Percentiles rank a stretch among this genome's conserved stretches.
phyloP scores from a whole-genome alignment of 495 filamentous ascomycete genomes.

The Podospora conica region DNA sequence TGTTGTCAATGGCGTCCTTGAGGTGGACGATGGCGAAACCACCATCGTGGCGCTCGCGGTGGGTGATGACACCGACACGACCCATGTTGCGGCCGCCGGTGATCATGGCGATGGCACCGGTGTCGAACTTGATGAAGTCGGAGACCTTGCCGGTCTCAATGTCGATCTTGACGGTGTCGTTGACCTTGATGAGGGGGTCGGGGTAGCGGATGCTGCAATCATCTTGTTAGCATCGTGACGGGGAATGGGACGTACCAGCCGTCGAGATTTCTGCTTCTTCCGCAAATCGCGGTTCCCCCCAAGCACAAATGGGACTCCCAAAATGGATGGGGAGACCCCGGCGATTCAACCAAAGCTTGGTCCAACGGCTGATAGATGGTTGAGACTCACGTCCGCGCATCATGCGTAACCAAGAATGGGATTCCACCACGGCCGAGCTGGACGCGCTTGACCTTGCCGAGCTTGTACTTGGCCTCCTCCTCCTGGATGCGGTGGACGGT shows the following conservation, averaged over 20 bases:
- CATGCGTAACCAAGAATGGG: slow-evolving; percentile 99
- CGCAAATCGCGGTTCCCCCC: slow-evolving; percentile 9
- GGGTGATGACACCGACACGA: slow-evolving; percentile 99
- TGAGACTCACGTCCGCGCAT: slow-evolving; percentile 98
- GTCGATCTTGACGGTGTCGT: slow-evolving; percentile 99
- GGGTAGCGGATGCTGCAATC: slow-evolving; percentile 88
- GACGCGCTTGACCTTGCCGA: slow-evolving; percentile 98
- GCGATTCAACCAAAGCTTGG: slow-evolving; percentile 85
- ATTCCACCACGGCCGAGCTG: slow-evolving; percentile 98
- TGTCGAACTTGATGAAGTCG: slow-evolving; percentile 96
- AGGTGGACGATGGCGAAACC: slow-evolving; percentile 99
- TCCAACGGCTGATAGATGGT: slow-evolving; percentile 98
- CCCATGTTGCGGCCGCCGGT: slow-evolving; percentile 99
- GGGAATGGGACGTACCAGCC: slow-evolving; percentile 42
- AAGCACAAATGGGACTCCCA: slow-evolving; percentile 1
- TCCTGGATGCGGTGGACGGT: slow-evolving; percentile 97
- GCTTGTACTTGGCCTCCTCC: slow-evolving; percentile 98
- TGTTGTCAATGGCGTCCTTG: slow-evolving; percentile 99
- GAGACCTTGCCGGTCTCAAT: slow-evolving; percentile 91
- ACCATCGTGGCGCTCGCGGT: slow-evolving; percentile 99
- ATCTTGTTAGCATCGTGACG: slow-evolving; percentile 35
- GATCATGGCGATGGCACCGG: slow-evolving; percentile 92
- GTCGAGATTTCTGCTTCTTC: slow-evolving; percentile 27
- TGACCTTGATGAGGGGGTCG: slow-evolving; percentile 95
- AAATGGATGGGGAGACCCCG: slow-evolving; percentile 7